A percentile compares a stretch with the other conserved stretches of the same genome.
Evolutionary conservation across 1,284 basidiomycete genomes (phyloP).

Genomic region (Moesziomyces sp.): DNA sequence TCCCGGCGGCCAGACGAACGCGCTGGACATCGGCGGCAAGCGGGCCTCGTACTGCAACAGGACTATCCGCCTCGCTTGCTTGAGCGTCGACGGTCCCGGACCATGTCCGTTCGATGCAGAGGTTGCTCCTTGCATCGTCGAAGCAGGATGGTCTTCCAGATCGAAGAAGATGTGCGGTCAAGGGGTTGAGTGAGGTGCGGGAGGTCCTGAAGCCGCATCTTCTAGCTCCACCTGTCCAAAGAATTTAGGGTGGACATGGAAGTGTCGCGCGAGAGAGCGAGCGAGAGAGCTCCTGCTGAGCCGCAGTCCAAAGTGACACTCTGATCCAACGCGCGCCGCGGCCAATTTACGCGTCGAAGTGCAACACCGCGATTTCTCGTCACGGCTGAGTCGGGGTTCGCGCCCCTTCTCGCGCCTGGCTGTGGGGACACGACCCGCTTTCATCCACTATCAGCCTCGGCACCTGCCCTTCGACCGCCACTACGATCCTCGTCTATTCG

Average conservation of each 20-base stretch:
- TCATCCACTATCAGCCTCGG: neutral
- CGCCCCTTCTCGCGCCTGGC: neutral
- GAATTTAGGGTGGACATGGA: too few relatives aligned
- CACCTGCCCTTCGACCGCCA: conserved; percentile 2
- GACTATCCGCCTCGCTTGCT: conserved; percentile 23
- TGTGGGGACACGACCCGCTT: conserved; percentile 5
- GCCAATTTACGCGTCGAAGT: conserved; percentile 25
- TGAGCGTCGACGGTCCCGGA: conserved; percentile 30
- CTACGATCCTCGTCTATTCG: neutral
- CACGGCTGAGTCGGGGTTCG: conserved; percentile 24
- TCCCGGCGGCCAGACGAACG: conserved; percentile 37
- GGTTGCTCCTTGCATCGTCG: too few relatives aligned
- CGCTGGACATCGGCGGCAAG: conserved; percentile 27
- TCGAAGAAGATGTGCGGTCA: too few relatives aligned
- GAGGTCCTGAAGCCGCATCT: too few relatives aligned
- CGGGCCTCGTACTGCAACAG: conserved; percentile 46
- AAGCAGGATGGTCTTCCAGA: too few relatives aligned
- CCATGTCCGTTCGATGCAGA: neutral
- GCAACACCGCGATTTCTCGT: conserved; percentile 29
- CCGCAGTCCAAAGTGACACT: conserved; percentile 23
- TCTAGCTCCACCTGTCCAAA: too few relatives aligned
- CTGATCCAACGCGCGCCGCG: conserved; percentile 1
- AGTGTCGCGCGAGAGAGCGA: too few relatives aligned
- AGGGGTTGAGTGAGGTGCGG: too few relatives aligned
- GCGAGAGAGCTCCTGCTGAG: too few relatives aligned